These are phyloP conservation scores for Candida adriatica DNA, from an alignment of 805 yeast genomes.

Conservation along the genomic window DNA sequence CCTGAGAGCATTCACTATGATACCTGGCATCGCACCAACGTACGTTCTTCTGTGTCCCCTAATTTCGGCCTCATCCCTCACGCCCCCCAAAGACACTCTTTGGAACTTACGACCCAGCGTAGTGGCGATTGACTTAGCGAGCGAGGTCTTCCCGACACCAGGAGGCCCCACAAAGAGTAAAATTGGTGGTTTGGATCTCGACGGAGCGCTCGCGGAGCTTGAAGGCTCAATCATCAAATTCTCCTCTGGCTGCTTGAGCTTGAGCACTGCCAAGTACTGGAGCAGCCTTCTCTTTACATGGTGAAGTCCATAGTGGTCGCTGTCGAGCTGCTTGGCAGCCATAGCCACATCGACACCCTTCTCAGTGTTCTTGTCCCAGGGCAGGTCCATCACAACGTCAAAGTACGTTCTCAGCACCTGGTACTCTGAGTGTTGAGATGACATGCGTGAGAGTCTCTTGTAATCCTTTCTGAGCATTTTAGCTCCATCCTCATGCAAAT, in stretches of 20 bases:
- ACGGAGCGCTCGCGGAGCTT: conserved; percentile 1
- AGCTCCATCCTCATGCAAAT: conserved; percentile 35
- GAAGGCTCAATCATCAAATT: conserved; percentile 13
- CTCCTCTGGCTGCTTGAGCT: conserved; percentile 33
- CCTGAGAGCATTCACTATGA: conserved; percentile 67
- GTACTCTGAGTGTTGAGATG: conserved; percentile 51
- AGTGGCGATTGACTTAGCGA: conserved; percentile 75
- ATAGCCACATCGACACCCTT: conserved; percentile 37
- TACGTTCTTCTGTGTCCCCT: conserved; percentile 89
- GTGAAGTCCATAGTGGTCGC: conserved; percentile 74
- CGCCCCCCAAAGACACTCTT: conserved; percentile 79
- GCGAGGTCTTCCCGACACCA: conserved; percentile 87
- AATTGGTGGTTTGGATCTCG: conserved; percentile 54
- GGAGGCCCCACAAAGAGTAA: conserved; percentile 85
- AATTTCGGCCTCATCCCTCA: conserved; percentile 82
- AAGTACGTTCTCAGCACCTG: conserved; percentile 59
- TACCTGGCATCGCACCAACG: conserved; percentile 90
- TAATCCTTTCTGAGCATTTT: conserved; percentile 40
- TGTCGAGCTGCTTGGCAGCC: conserved; percentile 54
- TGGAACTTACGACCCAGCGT: conserved; percentile 71
- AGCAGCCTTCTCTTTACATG: conserved; percentile 68
- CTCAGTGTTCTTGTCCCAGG: conserved; percentile 37
- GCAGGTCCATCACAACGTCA: conserved; percentile 59
- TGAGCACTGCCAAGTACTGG: conserved; percentile 75
- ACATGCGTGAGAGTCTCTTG: conserved; percentile 45